A percentile compares a stretch with the other conserved stretches of the same genome.
phyloP scores from a whole-genome alignment of 257 asterid genomes.

The Sherardia arvensis region DNA sequence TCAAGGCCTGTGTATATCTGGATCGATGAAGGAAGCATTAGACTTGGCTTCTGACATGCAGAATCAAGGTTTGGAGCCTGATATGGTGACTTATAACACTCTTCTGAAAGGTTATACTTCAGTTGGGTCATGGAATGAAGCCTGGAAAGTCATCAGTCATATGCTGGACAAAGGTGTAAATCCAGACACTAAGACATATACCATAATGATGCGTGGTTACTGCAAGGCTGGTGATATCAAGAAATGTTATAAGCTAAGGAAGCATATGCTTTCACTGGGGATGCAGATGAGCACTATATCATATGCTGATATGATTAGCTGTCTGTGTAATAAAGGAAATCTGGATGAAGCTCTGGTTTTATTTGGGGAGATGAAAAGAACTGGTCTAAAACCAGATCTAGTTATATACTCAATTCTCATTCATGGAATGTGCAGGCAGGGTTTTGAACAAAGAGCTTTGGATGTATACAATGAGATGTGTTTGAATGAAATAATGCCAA shows the following conservation, averaged over 20 bases:
- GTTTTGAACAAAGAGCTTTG: constrained; percentile 37
- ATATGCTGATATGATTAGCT: constrained; percentile 33
- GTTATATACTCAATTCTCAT: constrained; percentile 49
- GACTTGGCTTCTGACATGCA: constrained; percentile 50
- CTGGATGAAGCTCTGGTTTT: constrained; percentile 45
- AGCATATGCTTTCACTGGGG: constrained; percentile 51
- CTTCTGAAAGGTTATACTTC: constrained; percentile 62
- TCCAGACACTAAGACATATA: constrained; percentile 42
- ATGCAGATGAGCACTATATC: constrained; percentile 31
- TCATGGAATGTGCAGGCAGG: constrained; percentile 63
- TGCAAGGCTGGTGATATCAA: constrained; percentile 41
- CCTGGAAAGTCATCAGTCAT: constrained; percentile 24
- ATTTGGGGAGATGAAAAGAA: constrained; percentile 39
- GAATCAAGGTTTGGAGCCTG: constrained; percentile 61
- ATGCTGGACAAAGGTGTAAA: constrained; percentile 26
- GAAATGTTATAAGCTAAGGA: constrained; percentile 45
- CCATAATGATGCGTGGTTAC: constrained; percentile 46
- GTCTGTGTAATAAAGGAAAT: constrained; percentile 56
- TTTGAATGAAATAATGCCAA: constrained; percentile 27
- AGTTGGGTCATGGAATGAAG: constrained; percentile 49
- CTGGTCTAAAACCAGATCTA: constrained; percentile 43
- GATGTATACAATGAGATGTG: constrained; percentile 42
- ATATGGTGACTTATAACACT: constrained; percentile 53
- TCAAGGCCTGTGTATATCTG: constrained; percentile 52
- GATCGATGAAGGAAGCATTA: constrained; percentile 68